Evolutionary conservation across 2,329 filamentous ascomycete species (phyloP).

Genomic region (Arthroderma sp.): DNA sequence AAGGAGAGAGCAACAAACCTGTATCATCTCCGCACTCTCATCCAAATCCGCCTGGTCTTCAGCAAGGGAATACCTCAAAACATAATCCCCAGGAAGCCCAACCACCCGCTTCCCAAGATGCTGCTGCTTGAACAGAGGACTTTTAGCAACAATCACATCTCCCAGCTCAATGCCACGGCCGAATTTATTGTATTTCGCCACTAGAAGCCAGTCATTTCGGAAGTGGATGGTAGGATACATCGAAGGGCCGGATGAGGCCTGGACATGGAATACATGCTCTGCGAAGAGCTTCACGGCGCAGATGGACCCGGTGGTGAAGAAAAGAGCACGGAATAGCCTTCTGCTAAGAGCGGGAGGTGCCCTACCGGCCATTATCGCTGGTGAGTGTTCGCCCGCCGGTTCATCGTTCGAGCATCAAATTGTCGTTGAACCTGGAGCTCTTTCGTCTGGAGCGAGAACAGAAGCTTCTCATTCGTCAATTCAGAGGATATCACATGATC

Average conservation of each 20-base stretch:
- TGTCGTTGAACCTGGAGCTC: too few relatives aligned
- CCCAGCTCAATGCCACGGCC: slow-evolving; percentile 62
- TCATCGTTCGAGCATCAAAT: too few relatives aligned
- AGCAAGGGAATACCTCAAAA: slow-evolving; percentile 31
- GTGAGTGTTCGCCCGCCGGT: too few relatives aligned
- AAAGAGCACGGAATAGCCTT: too few relatives aligned
- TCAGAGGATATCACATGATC: too few relatives aligned
- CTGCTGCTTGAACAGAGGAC: slow-evolving; percentile 52
- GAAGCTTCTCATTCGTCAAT: neutral
- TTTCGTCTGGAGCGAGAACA: too few relatives aligned
- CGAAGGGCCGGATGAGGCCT: slow-evolving; percentile 55
- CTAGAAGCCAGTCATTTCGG: slow-evolving; percentile 54
- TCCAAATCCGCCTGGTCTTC: slow-evolving; percentile 19
- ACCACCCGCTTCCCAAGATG: slow-evolving; percentile 66
- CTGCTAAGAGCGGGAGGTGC: too few relatives aligned
- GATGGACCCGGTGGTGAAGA: too few relatives aligned
- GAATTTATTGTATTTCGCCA: slow-evolving; percentile 53
- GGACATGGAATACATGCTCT: slow-evolving; percentile 50
- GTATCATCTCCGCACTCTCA: slow-evolving; percentile 28
- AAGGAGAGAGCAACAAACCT: slow-evolving; percentile 31
- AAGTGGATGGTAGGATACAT: slow-evolving; percentile 78
- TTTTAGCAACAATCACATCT: slow-evolving; percentile 67
- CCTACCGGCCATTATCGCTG: too few relatives aligned
- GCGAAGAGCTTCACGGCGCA: slow-evolving; percentile 25
- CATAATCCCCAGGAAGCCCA: slow-evolving; percentile 53